phyloP scores from a whole-genome alignment of 2,329 filamentous ascomycete genomes.

The Trichoderma koningii region DNA sequence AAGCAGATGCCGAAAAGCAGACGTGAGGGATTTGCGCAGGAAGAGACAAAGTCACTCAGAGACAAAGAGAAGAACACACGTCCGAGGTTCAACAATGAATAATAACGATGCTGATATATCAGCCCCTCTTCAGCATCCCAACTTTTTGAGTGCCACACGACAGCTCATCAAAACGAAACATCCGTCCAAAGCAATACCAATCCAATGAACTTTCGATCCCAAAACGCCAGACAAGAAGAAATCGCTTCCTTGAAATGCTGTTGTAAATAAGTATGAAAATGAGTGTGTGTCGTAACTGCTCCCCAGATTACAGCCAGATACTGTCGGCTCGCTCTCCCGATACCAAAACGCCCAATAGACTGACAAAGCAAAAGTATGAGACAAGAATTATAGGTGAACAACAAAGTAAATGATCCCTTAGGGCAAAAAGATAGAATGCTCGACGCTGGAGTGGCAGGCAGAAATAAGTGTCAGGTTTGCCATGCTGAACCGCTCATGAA shows the following conservation, averaged over 20 bases:
- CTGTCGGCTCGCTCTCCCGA: not conserved
- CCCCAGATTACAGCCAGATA: not conserved
- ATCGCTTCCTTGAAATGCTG: constrained; percentile 3
- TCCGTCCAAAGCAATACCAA: not conserved
- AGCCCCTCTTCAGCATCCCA: not conserved
- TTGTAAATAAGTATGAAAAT: constrained; percentile 1
- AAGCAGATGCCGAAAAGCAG: too few species aligned
- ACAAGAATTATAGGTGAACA: not conserved
- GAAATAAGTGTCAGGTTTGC: not conserved
- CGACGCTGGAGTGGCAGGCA: constrained; percentile 14
- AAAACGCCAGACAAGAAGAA: constrained; percentile 12
- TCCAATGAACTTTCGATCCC: not conserved
- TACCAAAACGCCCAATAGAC: not conserved
- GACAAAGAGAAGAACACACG: not conserved
- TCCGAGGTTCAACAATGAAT: too few species aligned
- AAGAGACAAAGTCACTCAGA: too few species aligned
- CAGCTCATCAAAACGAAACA: not conserved
- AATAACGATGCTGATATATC: not conserved
- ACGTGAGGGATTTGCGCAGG: too few species aligned
- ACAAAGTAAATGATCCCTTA: not conserved
- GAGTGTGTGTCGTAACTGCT: constrained; percentile 13
- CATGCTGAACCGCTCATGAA: constrained; percentile 32
- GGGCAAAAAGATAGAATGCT: constrained; percentile 21
- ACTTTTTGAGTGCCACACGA: not conserved
- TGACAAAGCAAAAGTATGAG: not conserved